Evolutionary conservation across 1,284 basidiomycete genomes (phyloP).

Genomic region (Puccinia horiana): DNA sequence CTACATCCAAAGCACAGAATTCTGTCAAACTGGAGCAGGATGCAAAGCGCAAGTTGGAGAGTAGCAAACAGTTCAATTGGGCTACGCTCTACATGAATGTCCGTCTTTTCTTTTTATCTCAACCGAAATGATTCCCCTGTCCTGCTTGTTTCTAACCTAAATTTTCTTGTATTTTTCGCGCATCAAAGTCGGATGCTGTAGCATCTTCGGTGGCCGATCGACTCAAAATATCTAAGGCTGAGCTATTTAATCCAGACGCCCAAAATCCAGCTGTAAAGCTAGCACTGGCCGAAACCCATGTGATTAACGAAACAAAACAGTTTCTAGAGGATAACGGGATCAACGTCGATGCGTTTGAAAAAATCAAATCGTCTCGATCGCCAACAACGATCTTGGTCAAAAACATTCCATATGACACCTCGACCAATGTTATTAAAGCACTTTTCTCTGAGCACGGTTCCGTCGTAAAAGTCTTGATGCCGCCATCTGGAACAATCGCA

Average conservation of each 20-base stretch:
- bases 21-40: slow-evolving; percentile 65
- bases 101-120: slow-evolving; percentile 60
- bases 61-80: slow-evolving; percentile 91
- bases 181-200: slow-evolving; percentile 76
- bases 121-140: slow-evolving; percentile 26
- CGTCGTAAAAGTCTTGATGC: slow-evolving; percentile 76
- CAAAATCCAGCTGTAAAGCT: slow-evolving; percentile 74
- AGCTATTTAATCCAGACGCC: slow-evolving; percentile 70
- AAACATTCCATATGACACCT: slow-evolving; percentile 92
- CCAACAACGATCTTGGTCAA: slow-evolving; percentile 84
- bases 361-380: slow-evolving; percentile 58
- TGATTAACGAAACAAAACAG: slow-evolving; percentile 90
- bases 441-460: slow-evolving; percentile 78
- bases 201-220: slow-evolving; percentile 78
- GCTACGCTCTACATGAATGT: slow-evolving; percentile 96
- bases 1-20: background rate
- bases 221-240: slow-evolving; percentile 78
- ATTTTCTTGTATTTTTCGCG: background rate
- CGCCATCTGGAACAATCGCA: slow-evolving; percentile 90
- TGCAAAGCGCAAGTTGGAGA: slow-evolving; percentile 70
- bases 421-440: slow-evolving; percentile 70
- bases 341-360: slow-evolving; percentile 16
- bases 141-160: background rate
- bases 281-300: slow-evolving; percentile 90
- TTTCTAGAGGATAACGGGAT: slow-evolving; percentile 70